Base-by-base conservation (phyloP, 345 rosid genomes). In the Pistacia integerrima region DNA sequence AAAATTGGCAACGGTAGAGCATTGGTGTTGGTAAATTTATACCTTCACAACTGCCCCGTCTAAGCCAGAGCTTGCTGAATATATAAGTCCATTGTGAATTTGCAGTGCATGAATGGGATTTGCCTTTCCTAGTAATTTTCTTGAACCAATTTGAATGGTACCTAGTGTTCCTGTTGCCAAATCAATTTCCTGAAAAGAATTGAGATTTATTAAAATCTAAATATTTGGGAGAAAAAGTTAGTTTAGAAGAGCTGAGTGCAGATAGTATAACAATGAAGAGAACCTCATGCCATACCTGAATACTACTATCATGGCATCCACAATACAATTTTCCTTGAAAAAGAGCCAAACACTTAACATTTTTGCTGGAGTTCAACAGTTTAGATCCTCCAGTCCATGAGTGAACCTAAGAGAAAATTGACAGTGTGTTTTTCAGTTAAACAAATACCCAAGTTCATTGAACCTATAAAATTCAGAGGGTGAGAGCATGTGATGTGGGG, bases 31-130 rank as follows among this genome's bases (percentile, higher is more conserved):
- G 25, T 11, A 20, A 41, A 74, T 13, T 70, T 8, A 66, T 78
- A 91, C 95, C 91, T 91, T 91, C 57, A 91, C 88, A 17, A 82
- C 78, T 70, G 87, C 74, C 77, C 91, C 93, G 61, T 91, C 90
- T 33, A 86, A 59, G 74, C 87, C 64, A 5, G 84, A 79, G 79
- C 90, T 77, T n/a, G 87, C 95, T 28, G 95, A 59, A 77, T 89
- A 89, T 74, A 91, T 70, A 65, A 85, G 74, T 51, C 90, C 90
- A 69, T 82, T 67, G 64, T 78, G 78, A 74, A 87, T 85, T 67
- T 89, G 87, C 72, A 91, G 76, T 9, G 90, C 87, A 46, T 80
- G 71, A 33, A 91, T 74, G 1, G 90, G 86, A 78, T 89, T 81
- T 58, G 89, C 67, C 83, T 91, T 91, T 28, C 84, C 90, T 0